phyloP scores from a whole-genome alignment of 2,329 filamentous ascomycete species.

The Thelonectria discophora region DNA sequence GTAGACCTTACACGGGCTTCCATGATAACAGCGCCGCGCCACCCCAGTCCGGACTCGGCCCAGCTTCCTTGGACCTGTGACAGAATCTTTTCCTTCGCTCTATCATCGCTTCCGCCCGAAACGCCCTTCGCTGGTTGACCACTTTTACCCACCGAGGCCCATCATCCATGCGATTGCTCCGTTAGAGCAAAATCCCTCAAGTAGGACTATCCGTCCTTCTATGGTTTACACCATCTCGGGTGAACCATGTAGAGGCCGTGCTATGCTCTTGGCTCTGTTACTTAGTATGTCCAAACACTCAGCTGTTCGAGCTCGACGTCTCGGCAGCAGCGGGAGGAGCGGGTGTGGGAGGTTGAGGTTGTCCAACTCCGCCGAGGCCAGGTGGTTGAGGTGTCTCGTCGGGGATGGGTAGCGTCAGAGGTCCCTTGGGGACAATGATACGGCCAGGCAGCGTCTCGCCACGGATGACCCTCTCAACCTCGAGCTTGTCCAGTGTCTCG shows the following conservation, averaged over 20 bases:
- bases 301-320: slow-evolving; percentile 38
- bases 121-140: slow-evolving; percentile 27
- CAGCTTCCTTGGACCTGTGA: slow-evolving; percentile 7
- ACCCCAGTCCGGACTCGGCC: slow-evolving; percentile 7
- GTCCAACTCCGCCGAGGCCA: slow-evolving; percentile 46
- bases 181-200: slow-evolving; percentile 31
- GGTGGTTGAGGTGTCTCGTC: slow-evolving; percentile 47
- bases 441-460: slow-evolving; percentile 83
- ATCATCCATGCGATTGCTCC: slow-evolving; percentile 26
- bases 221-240: slow-evolving; percentile 21
- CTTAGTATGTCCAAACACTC: slow-evolving; percentile 22
- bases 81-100: slow-evolving; percentile 13
- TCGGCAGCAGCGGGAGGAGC: slow-evolving; percentile 47
- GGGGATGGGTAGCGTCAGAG: slow-evolving; percentile 51
- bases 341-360: slow-evolving; percentile 47
- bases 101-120: slow-evolving; percentile 26
- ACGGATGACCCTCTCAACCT: slow-evolving; percentile 88
- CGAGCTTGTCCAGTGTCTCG: slow-evolving; percentile 87
- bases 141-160: slow-evolving; percentile 26
- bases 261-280: slow-evolving; percentile 13
- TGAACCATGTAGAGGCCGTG: slow-evolving; percentile 14
- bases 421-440: slow-evolving; percentile 62
- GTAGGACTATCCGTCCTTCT: slow-evolving; percentile 28
- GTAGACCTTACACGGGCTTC: slow-evolving; percentile 31
- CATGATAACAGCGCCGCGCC: slow-evolving; percentile 20